Percentiles rank a stretch among this genome's conserved stretches.
Conservation (phyloP, 2,329 filamentous ascomycete species). For the Sarocladium brachiariae region DNA sequence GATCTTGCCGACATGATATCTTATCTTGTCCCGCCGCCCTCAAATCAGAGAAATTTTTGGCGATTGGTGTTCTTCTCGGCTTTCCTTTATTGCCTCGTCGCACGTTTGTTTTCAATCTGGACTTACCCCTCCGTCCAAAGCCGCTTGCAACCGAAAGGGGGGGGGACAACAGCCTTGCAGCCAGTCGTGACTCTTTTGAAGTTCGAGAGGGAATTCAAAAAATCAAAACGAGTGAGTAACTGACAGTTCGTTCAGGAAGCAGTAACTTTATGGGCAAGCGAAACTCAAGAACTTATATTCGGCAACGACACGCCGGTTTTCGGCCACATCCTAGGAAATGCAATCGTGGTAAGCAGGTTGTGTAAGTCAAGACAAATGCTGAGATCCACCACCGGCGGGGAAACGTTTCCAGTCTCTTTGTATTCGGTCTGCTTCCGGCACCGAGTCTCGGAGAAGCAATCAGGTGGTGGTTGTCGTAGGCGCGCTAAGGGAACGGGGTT, state of each 20-base stretch:
- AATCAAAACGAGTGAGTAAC: neutral
- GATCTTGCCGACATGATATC: neutral
- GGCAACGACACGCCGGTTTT: too few relatives aligned
- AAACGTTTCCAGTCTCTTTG: conserved; percentile 2
- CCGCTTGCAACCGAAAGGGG: conserved; percentile 5
- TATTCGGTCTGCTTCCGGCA: neutral
- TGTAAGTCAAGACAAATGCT: neutral
- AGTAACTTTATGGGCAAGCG: too few relatives aligned
- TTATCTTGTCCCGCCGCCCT: neutral
- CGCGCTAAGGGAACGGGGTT: neutral
- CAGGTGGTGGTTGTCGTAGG: conserved; percentile 1
- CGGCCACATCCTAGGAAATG: too few relatives aligned
- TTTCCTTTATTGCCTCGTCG: neutral
- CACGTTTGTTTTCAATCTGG: neutral
- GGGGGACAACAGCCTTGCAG: too few relatives aligned
- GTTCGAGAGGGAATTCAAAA: neutral
- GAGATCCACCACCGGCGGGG: neutral
- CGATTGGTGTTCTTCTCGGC: neutral
- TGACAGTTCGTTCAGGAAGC: too few relatives aligned
- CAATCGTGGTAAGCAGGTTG: too few relatives aligned
- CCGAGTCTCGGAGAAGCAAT: neutral
- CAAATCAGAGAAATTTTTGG: neutral
- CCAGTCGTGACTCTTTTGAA: neutral
- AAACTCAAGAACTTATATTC: too few relatives aligned
- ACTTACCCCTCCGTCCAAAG: conserved; percentile 5